phyloP scores from a whole-genome alignment of 805 yeast genomes.

The Grigorovia transvaalensis region DNA sequence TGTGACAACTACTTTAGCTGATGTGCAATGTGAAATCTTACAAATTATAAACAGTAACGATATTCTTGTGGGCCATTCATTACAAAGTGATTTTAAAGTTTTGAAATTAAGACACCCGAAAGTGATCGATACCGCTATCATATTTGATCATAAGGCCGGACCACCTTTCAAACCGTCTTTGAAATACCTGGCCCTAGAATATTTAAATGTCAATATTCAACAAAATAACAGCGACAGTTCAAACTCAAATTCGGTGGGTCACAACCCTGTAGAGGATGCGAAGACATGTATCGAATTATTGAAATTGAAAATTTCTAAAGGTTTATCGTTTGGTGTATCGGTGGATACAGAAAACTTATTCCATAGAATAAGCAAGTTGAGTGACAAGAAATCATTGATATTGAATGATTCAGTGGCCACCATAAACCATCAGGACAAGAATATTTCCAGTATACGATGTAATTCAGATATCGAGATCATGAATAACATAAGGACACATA shows the following conservation, averaged over 20 bases:
- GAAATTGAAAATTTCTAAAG: constrained; percentile 57
- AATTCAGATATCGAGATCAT: constrained; percentile 51
- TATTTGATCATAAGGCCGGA: constrained; percentile 74
- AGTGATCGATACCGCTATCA: constrained; percentile 70
- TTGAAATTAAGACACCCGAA: constrained; percentile 60
- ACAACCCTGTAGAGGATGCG: constrained; percentile 83
- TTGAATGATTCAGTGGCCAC: constrained; percentile 30
- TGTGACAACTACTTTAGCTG: constrained; percentile 54
- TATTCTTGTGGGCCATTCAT: constrained; percentile 77
- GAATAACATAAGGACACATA: constrained; percentile 30
- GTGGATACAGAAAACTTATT: constrained; percentile 35
- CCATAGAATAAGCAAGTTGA: constrained; percentile 27
- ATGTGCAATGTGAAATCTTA: constrained; percentile 53
- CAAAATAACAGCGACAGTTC: constrained; percentile 31
- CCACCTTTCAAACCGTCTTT: constrained; percentile 73
- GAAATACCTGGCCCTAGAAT: constrained; percentile 52
- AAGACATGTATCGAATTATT: constrained; percentile 67
- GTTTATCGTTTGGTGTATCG: constrained; percentile 51
- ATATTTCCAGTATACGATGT: constrained; percentile 30
- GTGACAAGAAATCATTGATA: constrained; percentile 21
- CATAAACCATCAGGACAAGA: constrained; percentile 1
- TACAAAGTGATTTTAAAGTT: constrained; percentile 71
- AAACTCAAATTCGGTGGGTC: constrained; percentile 36
- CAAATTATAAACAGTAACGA: constrained; percentile 46
- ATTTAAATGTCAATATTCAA: constrained; percentile 55